phyloP scores from a whole-genome alignment of 2,329 filamentous ascomycete genomes.

The Fusarium lyarnte region DNA sequence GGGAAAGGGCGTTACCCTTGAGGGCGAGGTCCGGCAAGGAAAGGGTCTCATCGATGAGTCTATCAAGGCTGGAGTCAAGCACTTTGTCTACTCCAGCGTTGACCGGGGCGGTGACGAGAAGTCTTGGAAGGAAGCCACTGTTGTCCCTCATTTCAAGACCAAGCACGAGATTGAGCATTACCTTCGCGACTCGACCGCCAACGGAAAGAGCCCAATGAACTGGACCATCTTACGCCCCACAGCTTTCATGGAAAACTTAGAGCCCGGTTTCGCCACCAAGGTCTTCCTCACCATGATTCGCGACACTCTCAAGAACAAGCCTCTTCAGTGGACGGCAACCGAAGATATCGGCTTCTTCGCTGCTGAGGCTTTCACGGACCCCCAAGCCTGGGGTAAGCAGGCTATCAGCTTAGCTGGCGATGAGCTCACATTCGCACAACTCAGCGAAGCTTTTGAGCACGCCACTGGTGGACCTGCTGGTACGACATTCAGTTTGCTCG shows the following conservation, averaged over 20 bases:
- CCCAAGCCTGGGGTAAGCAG: neutral
- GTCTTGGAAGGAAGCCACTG: slow-evolving; percentile 38
- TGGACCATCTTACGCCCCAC: slow-evolving; percentile 54
- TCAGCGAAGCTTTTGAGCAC: slow-evolving; percentile 12
- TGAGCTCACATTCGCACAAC: slow-evolving; percentile 20
- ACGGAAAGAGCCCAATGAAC: slow-evolving; percentile 37
- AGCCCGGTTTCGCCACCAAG: slow-evolving; percentile 44
- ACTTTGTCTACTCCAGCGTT: slow-evolving; percentile 47
- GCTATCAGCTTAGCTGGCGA: slow-evolving; percentile 18
- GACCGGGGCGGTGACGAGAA: slow-evolving; percentile 40
- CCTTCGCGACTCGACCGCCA: slow-evolving; percentile 10
- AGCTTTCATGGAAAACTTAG: slow-evolving; percentile 54
- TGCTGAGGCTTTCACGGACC: slow-evolving; percentile 1
- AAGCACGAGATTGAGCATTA: slow-evolving; percentile 29
- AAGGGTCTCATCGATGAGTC: slow-evolving; percentile 26
- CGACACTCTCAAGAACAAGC: slow-evolving; percentile 43
- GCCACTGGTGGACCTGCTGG: neutral
- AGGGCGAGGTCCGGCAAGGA: slow-evolving; percentile 22
- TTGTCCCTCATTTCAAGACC: slow-evolving; percentile 37
- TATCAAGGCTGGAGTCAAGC: slow-evolving; percentile 10
- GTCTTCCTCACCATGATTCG: slow-evolving; percentile 47
- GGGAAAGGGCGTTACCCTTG: slow-evolving; percentile 18
- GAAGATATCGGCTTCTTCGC: slow-evolving; percentile 26
- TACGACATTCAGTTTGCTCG: slow-evolving; percentile 18
- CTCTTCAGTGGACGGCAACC: slow-evolving; percentile 24